These are phyloP conservation scores for Ustilago xerochloae DNA, from an alignment of 1,284 basidiomycete species.

Conservation along the genomic window DNA sequence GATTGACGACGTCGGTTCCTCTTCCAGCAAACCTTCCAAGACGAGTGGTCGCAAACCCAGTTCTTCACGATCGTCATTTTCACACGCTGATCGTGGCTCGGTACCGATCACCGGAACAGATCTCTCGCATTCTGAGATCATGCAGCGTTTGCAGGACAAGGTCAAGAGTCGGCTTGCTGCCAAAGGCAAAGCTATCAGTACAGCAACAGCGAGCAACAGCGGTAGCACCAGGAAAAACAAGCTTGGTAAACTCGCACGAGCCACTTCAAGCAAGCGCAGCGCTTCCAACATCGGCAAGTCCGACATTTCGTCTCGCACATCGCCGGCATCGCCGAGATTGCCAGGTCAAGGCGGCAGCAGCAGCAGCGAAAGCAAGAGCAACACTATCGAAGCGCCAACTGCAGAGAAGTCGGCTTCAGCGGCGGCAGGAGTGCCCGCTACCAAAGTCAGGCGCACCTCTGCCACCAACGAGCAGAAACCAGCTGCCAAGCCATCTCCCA, in stretches of 20 bases:
- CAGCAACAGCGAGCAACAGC: background rate
- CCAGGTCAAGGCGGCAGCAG: background rate
- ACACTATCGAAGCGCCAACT: background rate
- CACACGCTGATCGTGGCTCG: slow-evolving; percentile 21
- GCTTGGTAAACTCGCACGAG: background rate
- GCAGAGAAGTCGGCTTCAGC: slow-evolving; percentile 13
- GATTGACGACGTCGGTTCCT: slow-evolving; percentile 19
- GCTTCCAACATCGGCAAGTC: slow-evolving; percentile 11
- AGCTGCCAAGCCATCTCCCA: background rate
- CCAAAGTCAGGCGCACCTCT: slow-evolving; percentile 37
- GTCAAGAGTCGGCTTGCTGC: slow-evolving; percentile 42
- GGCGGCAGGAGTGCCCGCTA: slow-evolving; percentile 10
- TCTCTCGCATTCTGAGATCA: slow-evolving; percentile 42
- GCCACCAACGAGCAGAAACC: slow-evolving; percentile 18
- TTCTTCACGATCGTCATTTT: slow-evolving; percentile 30
- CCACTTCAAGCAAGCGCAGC: slow-evolving; percentile 22
- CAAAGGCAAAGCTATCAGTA: slow-evolving; percentile 18
- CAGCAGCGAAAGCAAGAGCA: slow-evolving; percentile 6
- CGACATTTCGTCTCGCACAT: background rate
- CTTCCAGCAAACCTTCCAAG: slow-evolving; percentile 2
- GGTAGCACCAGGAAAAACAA: background rate
- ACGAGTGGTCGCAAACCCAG: slow-evolving; percentile 2
- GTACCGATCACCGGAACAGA: slow-evolving; percentile 16
- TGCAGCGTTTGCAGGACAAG: slow-evolving; percentile 42
- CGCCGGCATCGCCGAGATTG: slow-evolving; percentile 1